These are phyloP conservation scores for Candida xiaguanensis DNA, from an alignment of 805 yeast species.

Conservation along the genomic window DNA sequence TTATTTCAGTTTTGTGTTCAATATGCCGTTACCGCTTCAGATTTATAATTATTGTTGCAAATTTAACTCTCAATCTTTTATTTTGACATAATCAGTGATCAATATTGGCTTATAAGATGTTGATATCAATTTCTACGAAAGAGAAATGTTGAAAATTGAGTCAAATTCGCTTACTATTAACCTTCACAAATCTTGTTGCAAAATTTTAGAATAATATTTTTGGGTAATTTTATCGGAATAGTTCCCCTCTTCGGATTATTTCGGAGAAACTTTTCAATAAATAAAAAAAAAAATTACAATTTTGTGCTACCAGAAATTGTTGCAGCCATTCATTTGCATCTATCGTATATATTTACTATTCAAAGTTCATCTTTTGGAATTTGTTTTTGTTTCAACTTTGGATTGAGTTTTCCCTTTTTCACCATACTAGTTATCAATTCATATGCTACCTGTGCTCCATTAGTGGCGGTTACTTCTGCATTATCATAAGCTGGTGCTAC, in stretches of 20 bases:
- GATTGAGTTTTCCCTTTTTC: constrained; percentile 38
- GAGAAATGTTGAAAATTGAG: not conserved
- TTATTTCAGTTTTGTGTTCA: no score
- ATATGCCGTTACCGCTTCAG: no score
- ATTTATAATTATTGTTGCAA: no score
- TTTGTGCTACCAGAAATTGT: not conserved
- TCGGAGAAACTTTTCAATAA: constrained; percentile 4
- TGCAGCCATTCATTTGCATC: not conserved
- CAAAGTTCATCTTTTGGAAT: constrained; percentile 4
- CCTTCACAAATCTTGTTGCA: not conserved
- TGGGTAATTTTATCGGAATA: not conserved
- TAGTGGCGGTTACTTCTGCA: constrained; percentile 63
- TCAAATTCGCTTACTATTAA: not conserved
- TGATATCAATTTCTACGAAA: no score
- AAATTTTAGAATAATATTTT: no score
- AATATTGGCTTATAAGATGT: no score
- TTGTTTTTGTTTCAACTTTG: constrained; percentile 8
- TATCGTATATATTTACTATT: not conserved
- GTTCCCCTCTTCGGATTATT: constrained; percentile 5
- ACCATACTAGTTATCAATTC: constrained; percentile 77
- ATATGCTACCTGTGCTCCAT: constrained; percentile 68
- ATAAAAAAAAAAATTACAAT: no score
- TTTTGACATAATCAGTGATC: no score
- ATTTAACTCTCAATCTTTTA: no score
- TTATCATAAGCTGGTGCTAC: constrained; percentile 63